Percentiles rank a stretch among this genome's conserved stretches.
phyloP scores from a whole-genome alignment of 441 rosid genomes.

The Gossypium davidsonii region DNA sequence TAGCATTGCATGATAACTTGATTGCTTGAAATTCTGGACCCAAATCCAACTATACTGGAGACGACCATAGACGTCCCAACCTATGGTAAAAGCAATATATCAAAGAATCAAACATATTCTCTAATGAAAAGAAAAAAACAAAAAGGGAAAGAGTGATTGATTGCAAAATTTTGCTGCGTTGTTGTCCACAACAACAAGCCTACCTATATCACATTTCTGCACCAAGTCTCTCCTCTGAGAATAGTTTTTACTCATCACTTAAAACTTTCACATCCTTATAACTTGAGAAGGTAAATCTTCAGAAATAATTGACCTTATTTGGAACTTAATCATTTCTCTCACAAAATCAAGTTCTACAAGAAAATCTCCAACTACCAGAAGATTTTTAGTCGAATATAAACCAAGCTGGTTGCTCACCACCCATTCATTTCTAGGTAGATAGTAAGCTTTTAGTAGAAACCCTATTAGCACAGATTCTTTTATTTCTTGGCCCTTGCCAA shows the following conservation, averaged over 20 bases:
- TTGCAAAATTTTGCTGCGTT: constrained; percentile 26
- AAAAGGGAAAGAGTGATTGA: constrained; percentile 28
- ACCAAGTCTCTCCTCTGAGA: constrained; percentile 32
- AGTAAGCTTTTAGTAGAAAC: background rate
- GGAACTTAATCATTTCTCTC: constrained; percentile 18
- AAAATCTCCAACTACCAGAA: background rate
- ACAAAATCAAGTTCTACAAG: constrained; percentile 13
- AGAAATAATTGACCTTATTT: constrained; percentile 6
- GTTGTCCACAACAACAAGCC: constrained; percentile 47
- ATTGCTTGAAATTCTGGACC: constrained; percentile 47
- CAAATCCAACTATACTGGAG: constrained; percentile 47
- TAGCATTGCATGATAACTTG: constrained; percentile 49
- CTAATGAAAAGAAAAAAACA: constrained; percentile 21
- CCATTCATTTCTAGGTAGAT: background rate
- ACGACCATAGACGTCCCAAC: constrained; percentile 40
- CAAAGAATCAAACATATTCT: constrained; percentile 58
- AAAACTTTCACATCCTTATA: constrained; percentile 10
- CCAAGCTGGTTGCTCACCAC: background rate
- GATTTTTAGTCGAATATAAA: background rate
- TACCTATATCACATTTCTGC: constrained; percentile 52
- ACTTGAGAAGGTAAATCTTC: constrained; percentile 15
- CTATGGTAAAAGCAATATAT: constrained; percentile 63
- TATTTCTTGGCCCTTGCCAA: background rate
- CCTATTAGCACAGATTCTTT: background rate
- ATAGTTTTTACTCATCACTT: constrained; percentile 29